These are phyloP conservation scores for Syzygium oleosum DNA, from an alignment of 345 rosid genomes.

Conservation along the genomic window DNA sequence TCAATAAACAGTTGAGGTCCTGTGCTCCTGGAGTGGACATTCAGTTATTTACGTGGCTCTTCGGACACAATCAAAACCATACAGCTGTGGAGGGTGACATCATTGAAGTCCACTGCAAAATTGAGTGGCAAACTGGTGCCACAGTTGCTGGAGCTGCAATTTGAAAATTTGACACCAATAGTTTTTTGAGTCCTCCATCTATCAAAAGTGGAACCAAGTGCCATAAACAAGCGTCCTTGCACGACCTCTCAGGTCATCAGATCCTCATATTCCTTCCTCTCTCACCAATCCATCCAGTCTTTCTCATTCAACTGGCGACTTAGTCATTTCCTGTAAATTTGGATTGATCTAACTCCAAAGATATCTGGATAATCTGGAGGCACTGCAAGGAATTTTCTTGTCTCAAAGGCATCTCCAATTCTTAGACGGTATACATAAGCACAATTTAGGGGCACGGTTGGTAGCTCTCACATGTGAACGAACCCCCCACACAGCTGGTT, in stretches of 20 bases:
- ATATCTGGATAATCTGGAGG: background rate
- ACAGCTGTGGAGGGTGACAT: background rate
- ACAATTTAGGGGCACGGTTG: too few species aligned
- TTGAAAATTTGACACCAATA: background rate
- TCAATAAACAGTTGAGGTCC: background rate
- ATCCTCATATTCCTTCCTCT: background rate
- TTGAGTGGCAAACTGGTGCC: background rate
- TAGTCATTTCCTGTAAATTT: background rate
- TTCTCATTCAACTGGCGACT: accelerated
- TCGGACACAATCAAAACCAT: background rate
- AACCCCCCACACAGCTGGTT: too few species aligned
- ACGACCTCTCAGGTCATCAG: background rate
- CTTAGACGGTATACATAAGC: too few species aligned
- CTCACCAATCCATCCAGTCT: background rate
- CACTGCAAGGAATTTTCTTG: too few species aligned
- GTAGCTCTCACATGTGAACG: too few species aligned
- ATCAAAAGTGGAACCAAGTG: background rate
- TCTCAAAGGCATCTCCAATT: too few species aligned
- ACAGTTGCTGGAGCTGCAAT: background rate
- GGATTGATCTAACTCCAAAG: background rate
- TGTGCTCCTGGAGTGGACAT: background rate
- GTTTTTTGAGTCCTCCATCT: too few species aligned
- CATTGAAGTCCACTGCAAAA: background rate
- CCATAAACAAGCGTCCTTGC: background rate
- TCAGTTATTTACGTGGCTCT: background rate